Conservation (phyloP, 371 early-diverging fungal species). For the Mucor racemosus region DNA sequence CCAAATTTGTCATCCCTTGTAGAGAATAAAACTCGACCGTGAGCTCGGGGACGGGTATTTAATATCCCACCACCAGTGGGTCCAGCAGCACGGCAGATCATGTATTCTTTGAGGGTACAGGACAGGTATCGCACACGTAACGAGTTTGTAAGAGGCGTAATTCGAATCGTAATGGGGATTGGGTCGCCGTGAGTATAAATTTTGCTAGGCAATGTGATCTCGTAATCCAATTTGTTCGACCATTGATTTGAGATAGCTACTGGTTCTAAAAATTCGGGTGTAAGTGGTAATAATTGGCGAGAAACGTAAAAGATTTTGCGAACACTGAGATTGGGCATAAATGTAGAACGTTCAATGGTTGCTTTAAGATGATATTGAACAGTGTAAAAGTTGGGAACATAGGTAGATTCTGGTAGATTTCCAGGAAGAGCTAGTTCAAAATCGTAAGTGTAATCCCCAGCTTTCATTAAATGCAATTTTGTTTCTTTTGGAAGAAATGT, state of each 20-base stretch:
- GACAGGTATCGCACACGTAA: constrained; percentile 36
- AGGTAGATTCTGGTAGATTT: constrained; percentile 43
- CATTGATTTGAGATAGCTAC: constrained; percentile 42
- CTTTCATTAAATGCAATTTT: constrained; percentile 27
- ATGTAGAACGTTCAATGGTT: constrained; percentile 37
- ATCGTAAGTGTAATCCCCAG: constrained; percentile 42
- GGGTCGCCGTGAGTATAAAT: constrained; percentile 42
- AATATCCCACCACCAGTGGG: constrained; percentile 25
- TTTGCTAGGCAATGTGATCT: constrained; percentile 46
- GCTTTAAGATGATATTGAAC: constrained; percentile 51
- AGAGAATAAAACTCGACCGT: constrained; percentile 39
- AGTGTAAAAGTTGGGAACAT: constrained; percentile 37
- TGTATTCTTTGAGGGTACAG: constrained; percentile 49
- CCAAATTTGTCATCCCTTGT: constrained; percentile 35
- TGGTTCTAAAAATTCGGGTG: constrained; percentile 42
- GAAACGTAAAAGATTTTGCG: constrained; percentile 30
- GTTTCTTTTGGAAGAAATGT: constrained; percentile 34
- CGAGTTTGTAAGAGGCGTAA: constrained; percentile 37
- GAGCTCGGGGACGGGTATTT: constrained; percentile 35
- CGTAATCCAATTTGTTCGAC: constrained; percentile 48
- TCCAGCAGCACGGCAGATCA: constrained; percentile 32
- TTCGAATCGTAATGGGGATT: constrained; percentile 40
- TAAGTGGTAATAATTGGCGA: constrained; percentile 33
- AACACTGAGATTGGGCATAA: constrained; percentile 34
- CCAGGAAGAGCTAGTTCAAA: constrained; percentile 50